These are phyloP conservation scores for Colletotrichum sp. DNA, from an alignment of 2,329 filamentous ascomycete genomes.

Conservation along the genomic window DNA sequence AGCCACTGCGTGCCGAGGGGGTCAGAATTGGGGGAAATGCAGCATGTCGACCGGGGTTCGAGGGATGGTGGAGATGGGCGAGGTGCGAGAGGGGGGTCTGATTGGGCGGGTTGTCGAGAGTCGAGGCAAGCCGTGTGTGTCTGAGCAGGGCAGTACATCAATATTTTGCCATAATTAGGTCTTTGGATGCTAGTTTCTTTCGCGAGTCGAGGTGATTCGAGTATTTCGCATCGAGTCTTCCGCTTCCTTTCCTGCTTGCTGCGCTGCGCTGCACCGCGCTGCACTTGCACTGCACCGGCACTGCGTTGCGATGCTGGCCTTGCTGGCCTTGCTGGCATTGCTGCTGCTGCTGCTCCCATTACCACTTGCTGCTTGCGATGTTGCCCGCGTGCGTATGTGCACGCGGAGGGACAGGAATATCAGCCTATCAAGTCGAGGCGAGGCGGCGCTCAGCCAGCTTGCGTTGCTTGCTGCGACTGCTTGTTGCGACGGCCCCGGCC, in stretches of 20 bases:
- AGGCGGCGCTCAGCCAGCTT: neutral
- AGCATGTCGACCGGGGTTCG: constrained; percentile 4
- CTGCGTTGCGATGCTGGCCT: neutral
- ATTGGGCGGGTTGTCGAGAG: constrained; percentile 16
- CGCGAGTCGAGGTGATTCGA: neutral
- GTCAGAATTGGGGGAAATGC: constrained; percentile 20
- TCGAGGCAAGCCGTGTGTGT: constrained; percentile 9
- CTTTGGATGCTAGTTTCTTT: neutral
- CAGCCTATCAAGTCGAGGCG: constrained; percentile 10
- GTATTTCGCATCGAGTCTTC: neutral
- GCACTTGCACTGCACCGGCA: neutral
- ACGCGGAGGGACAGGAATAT: constrained; percentile 5
- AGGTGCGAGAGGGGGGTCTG: neutral
- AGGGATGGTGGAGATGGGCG: constrained; percentile 4
- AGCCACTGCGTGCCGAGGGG: constrained; percentile 23
- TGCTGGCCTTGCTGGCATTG: neutral
- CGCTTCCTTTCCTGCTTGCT: neutral
- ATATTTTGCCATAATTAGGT: constrained; percentile 23
- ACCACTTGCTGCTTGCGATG: constrained; percentile 10
- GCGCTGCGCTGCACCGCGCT: neutral
- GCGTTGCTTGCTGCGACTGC: neutral
- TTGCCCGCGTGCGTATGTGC: constrained; percentile 13
- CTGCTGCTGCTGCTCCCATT: neutral
- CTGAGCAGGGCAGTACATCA: constrained; percentile 19
- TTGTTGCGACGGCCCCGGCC: neutral